phyloP scores from a whole-genome alignment of 176 grass and related monocot species.

The Cenchrus fungigraminus region DNA sequence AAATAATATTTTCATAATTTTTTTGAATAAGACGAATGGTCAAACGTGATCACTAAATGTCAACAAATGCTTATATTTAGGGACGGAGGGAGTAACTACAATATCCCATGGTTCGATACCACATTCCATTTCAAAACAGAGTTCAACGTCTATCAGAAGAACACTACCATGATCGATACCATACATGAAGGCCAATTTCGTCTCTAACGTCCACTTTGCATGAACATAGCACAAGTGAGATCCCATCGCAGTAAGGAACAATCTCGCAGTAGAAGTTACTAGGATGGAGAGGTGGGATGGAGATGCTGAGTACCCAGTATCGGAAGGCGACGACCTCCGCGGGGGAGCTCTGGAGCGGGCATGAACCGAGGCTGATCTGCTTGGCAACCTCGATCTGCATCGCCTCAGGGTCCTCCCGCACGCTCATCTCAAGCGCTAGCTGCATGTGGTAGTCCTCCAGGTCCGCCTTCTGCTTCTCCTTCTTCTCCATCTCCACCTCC shows the following conservation, averaged over 20 bases:
- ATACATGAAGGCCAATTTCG: constrained; percentile 6
- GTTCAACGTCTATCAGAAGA: constrained; percentile 19
- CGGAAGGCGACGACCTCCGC: constrained; percentile 82
- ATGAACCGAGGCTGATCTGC: constrained; percentile 96
- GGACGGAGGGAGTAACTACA: neutral
- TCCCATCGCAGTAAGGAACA: neutral
- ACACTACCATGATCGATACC: neutral
- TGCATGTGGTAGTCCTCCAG: constrained; percentile 96
- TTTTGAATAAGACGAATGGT: too few species aligned
- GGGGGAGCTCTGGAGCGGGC: constrained; percentile 62
- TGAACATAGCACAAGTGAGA: constrained; percentile 24
- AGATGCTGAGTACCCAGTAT: constrained; percentile 72
- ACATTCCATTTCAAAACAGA: neutral
- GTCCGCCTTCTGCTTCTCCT: constrained; percentile 51
- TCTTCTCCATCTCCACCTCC: constrained; percentile 39
- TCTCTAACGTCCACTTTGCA: constrained; percentile 4
- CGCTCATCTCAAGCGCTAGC: constrained; percentile 94
- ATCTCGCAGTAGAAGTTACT: neutral
- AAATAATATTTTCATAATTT: too few species aligned
- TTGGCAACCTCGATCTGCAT: constrained; percentile 95
- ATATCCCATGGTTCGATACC: neutral
- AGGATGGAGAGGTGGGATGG: constrained; percentile 9
- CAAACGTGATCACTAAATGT: too few species aligned
- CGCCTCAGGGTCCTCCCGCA: constrained; percentile 91
- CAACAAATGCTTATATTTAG: too few species aligned